Base-by-base conservation (phyloP, 2,329 filamentous ascomycete genomes). In the Claviceps cyperi region DNA sequence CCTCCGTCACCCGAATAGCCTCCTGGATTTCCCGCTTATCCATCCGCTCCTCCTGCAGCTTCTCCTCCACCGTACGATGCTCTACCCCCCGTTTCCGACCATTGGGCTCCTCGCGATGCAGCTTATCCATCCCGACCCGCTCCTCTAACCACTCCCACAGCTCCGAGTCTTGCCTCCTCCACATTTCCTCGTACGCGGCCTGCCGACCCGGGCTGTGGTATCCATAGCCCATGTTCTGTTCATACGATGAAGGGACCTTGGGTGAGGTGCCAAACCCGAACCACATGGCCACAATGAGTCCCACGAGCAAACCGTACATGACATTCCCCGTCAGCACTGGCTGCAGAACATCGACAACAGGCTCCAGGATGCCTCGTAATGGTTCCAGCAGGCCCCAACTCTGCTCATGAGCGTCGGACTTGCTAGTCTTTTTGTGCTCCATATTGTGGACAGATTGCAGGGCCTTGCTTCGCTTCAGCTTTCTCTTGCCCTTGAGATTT, bases 121-220 rank as follows among this genome's bases (percentile, higher is more conserved):
- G 67, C 52, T 70, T 71, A 50, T 88, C 83, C 62, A 92, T 70
- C 2, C 87, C 84, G 1, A 88, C 82, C 17, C 90, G 77, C 58
- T 94, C 86, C 64, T 96, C 90, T 4, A 96, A 70, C 90, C 90
- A 96, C 51, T 86, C 83, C 90, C 90, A 96, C 9, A 96, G 70
- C 58, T 92, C 87, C 56, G 79, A 87, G 63, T 96, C 90, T 64
- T 96, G 88, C 40, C 80, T 74, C 37, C 81, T 76, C 90, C 91
- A 98, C 61, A 97, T 84, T 66, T 95, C 86, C 57, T 97, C 90
- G 63, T 96, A 97, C 0, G 86, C 88, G 2, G 84, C 81, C 15
- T 89, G 69, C 5, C 89, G 78, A 50, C 90, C 81, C 0, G 85
- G 76, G 38, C 59, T 59, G 51, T 64, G 64, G 15, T 64, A 55